Conservation (phyloP, 345 rosid genomes). For the Linum lewisii region DNA sequence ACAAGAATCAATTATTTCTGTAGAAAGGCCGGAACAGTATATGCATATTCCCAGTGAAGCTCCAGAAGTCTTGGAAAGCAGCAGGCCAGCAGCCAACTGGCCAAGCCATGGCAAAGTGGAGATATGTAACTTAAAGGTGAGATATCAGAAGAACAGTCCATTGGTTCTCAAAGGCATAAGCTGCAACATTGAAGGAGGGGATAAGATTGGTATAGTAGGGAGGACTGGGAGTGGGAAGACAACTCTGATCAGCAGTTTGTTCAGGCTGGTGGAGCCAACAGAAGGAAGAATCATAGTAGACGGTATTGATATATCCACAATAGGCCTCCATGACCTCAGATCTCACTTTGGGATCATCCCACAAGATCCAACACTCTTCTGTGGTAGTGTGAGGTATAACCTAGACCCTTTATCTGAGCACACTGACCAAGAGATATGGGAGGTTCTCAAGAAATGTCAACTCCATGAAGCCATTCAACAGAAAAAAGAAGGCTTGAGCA, state of each 20-base stretch:
- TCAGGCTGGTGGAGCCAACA: slow-evolving; percentile 1
- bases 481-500: not conserved
- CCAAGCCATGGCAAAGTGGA: slow-evolving; percentile 18
- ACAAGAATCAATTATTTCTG: slow-evolving; percentile 14
- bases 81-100: slow-evolving; percentile 12
- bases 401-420: not conserved
- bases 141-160: not conserved
- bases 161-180: slow-evolving; percentile 2
- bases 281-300: slow-evolving; percentile 1
- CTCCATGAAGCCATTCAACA: not conserved
- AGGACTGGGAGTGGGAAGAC: slow-evolving; percentile 4
- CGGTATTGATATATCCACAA: slow-evolving; percentile 3
- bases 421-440: slow-evolving; percentile 1
- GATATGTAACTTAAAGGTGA: slow-evolving; percentile 13
- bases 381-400: not conserved
- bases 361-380: not conserved
- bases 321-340: not conserved
- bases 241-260: not conserved
- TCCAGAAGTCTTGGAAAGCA: slow-evolving; percentile 15
- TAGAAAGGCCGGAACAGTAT: slow-evolving; percentile 11
- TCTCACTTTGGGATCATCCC: not conserved
- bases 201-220: slow-evolving; percentile 1
- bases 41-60: slow-evolving; percentile 19
- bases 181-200: not conserved
- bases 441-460: not conserved